Evolutionary conservation across 208 protist genomes (phyloP), one percentile per base, ranked within the genome.

Genomic region (Crithidia brevicula): DNA sequence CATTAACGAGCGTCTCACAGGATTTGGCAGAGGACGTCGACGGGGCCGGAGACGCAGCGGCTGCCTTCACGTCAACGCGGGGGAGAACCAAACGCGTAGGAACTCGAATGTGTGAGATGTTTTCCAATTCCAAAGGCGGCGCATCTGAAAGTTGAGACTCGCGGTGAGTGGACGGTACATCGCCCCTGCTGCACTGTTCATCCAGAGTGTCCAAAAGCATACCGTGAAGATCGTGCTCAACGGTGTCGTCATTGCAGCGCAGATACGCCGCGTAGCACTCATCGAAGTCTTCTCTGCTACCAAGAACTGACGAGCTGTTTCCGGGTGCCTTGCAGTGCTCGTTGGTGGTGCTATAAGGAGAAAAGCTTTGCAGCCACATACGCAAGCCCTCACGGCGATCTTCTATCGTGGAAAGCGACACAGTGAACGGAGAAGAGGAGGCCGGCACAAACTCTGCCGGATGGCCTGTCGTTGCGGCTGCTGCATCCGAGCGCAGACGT

Each of bases 221-320:
- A 1, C n/a, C 15, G n/a, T 42, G 65, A 15, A 64, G 62, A 11
- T 23, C 46, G 16, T 69, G 30, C 34, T 47, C n/a, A 5, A 46
- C 45, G 0, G 22, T 18, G 22, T 16, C 20, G 42, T 76, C 56
- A 31, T 63, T 30, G 38, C 53, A 58, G 34, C 34, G 5, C 36
- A 76, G 38, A 25, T 70, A 76, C 1, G 70, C 20, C 22, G 5
- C 25, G 62, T 69, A 76, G 30, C 33, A 53, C 1, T 40, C 40
- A 0, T 68, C 56, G 4, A 76, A 63, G 16, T 45, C 25, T 8
- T 28, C 53, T 1, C 15, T 34, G 34, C 11, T 46, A 9, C 4
- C 9, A 8, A 75, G 27, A 0, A 3, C n/a, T 9, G 42, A 22
- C 45, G 5, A n/a, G 5, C 20, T 3, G 59, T 42, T 3, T 40